Conservation (phyloP, 177 flowering plant species). For the Vitis hybrid region DNA sequence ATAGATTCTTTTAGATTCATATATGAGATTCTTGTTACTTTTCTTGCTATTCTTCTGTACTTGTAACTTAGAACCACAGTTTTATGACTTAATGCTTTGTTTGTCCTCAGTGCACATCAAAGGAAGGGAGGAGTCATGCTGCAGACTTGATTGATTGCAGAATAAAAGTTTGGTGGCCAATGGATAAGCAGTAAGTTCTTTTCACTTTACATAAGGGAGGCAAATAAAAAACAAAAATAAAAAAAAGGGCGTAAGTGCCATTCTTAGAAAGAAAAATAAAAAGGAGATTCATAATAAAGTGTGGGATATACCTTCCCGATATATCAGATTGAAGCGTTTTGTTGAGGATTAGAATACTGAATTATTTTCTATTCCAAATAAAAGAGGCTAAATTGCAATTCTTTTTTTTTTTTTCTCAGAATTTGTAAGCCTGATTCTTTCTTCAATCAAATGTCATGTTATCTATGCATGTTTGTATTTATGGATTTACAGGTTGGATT, state of each 20-base stretch:
- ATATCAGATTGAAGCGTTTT: too few species aligned
- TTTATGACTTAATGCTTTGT: neutral
- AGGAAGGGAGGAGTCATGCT: constrained; percentile 35
- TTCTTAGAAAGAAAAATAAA: neutral
- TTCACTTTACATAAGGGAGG: neutral
- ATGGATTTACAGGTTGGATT: too few species aligned
- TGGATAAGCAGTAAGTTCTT: constrained; percentile 80
- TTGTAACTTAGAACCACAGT: neutral
- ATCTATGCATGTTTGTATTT: too few species aligned
- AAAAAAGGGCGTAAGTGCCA: too few species aligned
- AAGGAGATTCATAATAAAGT: neutral
- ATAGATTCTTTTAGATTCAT: too few species aligned
- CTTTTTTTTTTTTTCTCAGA: too few species aligned
- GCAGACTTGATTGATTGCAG: constrained; percentile 74
- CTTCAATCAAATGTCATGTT: too few species aligned
- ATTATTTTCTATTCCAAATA: too few species aligned
- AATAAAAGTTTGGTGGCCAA: constrained; percentile 98
- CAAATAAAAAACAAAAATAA: neutral
- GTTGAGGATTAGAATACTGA: too few species aligned
- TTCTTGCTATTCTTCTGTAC: neutral
- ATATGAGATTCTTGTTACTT: neutral
- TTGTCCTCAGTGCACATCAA: constrained; percentile 56
- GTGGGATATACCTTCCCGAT: too few species aligned
- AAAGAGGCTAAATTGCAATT: too few species aligned
- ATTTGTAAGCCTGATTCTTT: too few species aligned